phyloP scores from a whole-genome alignment of 78 protist species.

The Pelomyxa schiedti region DNA sequence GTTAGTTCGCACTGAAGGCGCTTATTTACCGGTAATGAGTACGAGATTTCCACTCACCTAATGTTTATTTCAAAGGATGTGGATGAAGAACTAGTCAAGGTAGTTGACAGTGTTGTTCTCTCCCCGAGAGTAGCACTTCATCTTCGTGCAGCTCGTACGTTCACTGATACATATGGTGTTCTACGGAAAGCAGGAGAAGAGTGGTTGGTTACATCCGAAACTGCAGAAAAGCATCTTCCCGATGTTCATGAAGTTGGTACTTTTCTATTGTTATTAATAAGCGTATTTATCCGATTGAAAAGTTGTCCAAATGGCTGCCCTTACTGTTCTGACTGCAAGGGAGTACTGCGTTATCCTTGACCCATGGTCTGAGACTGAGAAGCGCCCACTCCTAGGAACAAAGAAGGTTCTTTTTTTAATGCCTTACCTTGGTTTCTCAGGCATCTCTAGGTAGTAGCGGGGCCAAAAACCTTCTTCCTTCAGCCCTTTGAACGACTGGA shows the following conservation, averaged over 20 bases:
- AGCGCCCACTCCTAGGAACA: conserved; percentile 2
- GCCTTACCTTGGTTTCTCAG: no score
- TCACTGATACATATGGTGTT: conserved; percentile 19
- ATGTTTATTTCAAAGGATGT: conserved; percentile 34
- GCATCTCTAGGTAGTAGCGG: conserved; percentile 12
- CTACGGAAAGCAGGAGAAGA: conserved; percentile 31
- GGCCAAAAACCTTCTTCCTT: conserved; percentile 42
- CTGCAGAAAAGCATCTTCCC: conserved; percentile 19
- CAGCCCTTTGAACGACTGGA: conserved; percentile 51
- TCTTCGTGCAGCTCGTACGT: conserved; percentile 22
- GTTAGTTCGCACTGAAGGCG: conserved; percentile 20
- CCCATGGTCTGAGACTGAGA: conserved; percentile 10
- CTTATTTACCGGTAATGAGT: conserved; percentile 18
- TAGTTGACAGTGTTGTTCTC: conserved; percentile 16
- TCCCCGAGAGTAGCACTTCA: conserved; percentile 27
- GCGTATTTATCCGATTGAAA: background rate
- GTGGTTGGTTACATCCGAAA: conserved; percentile 36
- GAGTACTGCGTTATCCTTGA: conserved; percentile 45
- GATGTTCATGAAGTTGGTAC: conserved; percentile 32
- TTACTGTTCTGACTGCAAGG: conserved; percentile 9
- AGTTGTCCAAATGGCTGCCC: background rate
- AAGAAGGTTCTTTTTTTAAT: no score
- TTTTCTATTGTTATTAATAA: background rate
- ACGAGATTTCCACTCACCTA: conserved; percentile 21
- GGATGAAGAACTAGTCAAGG: conserved; percentile 23